These are phyloP conservation scores for Brassica juncea DNA, from an alignment of 345 rosid species.

Conservation along the genomic window DNA sequence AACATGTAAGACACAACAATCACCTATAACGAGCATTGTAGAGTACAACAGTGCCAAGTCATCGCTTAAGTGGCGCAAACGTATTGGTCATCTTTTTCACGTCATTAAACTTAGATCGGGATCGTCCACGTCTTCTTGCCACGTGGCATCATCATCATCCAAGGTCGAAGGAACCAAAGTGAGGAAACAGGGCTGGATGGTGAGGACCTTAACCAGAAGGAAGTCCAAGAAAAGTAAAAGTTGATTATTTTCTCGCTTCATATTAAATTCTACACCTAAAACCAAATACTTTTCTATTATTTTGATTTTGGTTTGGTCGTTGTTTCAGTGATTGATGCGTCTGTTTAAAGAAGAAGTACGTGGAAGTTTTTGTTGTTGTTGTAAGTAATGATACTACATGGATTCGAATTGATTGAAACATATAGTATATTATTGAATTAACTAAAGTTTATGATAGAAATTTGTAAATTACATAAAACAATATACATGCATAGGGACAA, in stretches of 20 bases:
- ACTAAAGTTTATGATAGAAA: not conserved
- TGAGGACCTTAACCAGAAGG: conserved; percentile 73
- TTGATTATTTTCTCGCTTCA: conserved; percentile 2
- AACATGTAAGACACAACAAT: conserved; percentile 46
- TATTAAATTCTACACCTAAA: conserved; percentile 2
- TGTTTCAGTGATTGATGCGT: conserved; percentile 34
- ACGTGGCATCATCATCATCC: conserved; percentile 54
- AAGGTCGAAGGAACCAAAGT: conserved; percentile 74
- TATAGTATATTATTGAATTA: not conserved
- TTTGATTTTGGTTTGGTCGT: conserved; percentile 3
- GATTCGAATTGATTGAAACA: conserved; percentile 7
- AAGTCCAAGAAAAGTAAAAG: conserved; percentile 49
- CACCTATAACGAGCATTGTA: conserved; percentile 43
- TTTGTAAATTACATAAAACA: not conserved
- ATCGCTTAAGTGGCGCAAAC: conserved; percentile 84
- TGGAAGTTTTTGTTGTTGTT: conserved; percentile 17
- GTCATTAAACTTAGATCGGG: conserved; percentile 62
- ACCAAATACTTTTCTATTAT: not conserved
- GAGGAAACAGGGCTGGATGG: conserved; percentile 78
- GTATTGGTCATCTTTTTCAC: conserved; percentile 82
- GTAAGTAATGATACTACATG: conserved; percentile 35
- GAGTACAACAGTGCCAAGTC: conserved; percentile 64
- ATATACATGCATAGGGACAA: conserved; percentile 1
- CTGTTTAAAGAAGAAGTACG: conserved; percentile 20
- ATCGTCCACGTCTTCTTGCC: conserved; percentile 64